Base-by-base conservation (phyloP, 2,329 filamentous ascomycete genomes). In the Aspergillus sclerotialis region DNA sequence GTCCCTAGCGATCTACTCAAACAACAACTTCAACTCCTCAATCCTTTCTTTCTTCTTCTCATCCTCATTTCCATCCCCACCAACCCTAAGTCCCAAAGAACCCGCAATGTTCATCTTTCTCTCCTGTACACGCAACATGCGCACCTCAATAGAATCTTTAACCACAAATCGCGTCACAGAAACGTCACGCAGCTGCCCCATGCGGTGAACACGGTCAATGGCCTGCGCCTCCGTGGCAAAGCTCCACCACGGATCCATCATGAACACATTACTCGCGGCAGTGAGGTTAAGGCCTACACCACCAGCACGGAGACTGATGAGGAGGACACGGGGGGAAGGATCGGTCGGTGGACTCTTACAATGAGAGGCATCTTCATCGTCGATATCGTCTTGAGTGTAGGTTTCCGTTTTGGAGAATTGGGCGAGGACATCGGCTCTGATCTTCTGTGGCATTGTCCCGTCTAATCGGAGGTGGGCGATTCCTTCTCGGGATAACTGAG, bases 161-260 rank as follows among this genome's bases (percentile, higher is more conserved):
- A 94, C 84, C 38, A 98, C 83, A 53, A 96, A 96, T 17, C 92
- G 72, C 48, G 82, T 82, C 0, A 98, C 89, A 36, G 79, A 77
- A 2, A 98, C 92, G 51, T 90, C 84, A 11, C 79, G 75, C 32
- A 84, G 80, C 60, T 98, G 92, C 0, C 92, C 92, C 85, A 98
- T 95, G 7, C 92, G 79, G 67, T 98, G 92, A 21, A 98, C 88
- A 1, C 92, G 85, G 65, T 98, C 92, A 53, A 98, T 96, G 7
- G 92, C 92, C 63, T 98, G 92, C 4, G 89, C 87, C 63, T 98
- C 92, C 9, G 96, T 82, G 0, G 92, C 89, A 61, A 90, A 98
- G 55, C 85, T 93, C 92, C 92, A 98, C 92, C 92, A 98, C 0
- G 92, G 92, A 61, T 98, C 92, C 92, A 98, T 96, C 84, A 98